phyloP scores from a whole-genome alignment of 129 eudicot species.

The Helianthus annuus region HanXRQr2.0-SUNRISE NC_035444.2:154773853-154774352 shows the following conservation, averaged over 20 bases:
- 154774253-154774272: neutral
- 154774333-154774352: neutral
- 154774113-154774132: neutral
- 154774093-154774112: neutral
- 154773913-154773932: no score
- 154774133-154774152: neutral
- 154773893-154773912: no score
- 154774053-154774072: neutral
- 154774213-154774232: neutral
- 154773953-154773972: no score
- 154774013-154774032: neutral
- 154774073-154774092: neutral
- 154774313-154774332: neutral
- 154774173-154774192: neutral
- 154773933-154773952: no score
- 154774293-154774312: no score
- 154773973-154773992: neutral
- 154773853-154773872: no score
- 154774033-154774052: neutral
- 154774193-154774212: neutral
- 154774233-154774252: neutral
- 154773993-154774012: neutral
- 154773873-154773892: no score
- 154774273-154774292: no score
- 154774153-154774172: no score